Conservation (phyloP, 352 stramenopile species). For the Phytophthora meadii region DNA sequence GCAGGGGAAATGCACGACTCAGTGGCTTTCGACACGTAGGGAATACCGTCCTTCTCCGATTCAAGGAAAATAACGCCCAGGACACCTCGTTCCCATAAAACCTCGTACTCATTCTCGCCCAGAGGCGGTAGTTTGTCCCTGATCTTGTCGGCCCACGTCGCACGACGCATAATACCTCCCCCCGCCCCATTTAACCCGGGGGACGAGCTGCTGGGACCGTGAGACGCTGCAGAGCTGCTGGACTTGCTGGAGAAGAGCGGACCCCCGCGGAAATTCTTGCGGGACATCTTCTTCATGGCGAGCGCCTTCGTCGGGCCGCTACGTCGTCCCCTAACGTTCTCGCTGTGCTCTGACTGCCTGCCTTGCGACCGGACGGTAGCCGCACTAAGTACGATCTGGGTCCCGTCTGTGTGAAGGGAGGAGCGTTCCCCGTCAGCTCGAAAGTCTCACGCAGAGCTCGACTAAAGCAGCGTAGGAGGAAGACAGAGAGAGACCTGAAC, state of each 20-base stretch:
- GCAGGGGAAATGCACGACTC: constrained; percentile 85
- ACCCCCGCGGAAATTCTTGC: constrained; percentile 69
- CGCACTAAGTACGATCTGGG: constrained; percentile 23
- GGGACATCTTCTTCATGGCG: constrained; percentile 74
- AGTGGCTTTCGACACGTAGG: constrained; percentile 87
- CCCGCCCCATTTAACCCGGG: constrained; percentile 10
- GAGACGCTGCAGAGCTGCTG: constrained; percentile 17
- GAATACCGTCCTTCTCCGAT: constrained; percentile 85
- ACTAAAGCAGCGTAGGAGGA: neutral
- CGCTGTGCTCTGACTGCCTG: constrained; percentile 13
- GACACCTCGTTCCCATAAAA: constrained; percentile 87
- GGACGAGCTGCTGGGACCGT: constrained; percentile 27
- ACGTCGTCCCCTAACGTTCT: constrained; percentile 12
- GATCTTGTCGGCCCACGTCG: constrained; percentile 83
- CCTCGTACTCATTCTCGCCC: constrained; percentile 85
- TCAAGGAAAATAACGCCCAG: constrained; percentile 90
- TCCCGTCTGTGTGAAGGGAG: constrained; percentile 15
- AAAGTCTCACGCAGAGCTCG: constrained; percentile 6
- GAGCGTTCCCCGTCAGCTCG: constrained; percentile 5
- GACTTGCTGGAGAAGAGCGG: constrained; percentile 50
- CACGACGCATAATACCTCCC: constrained; percentile 32
- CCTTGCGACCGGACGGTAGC: neutral
- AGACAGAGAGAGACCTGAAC: neutral
- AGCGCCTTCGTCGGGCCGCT: constrained; percentile 26
- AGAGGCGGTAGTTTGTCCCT: constrained; percentile 80